Percentiles rank a stretch among this genome's conserved stretches.
These are phyloP conservation scores for Macrophomina pseudophaseolina DNA, from an alignment of 2,329 filamentous ascomycete genomes.

Conservation along the genomic window DNA sequence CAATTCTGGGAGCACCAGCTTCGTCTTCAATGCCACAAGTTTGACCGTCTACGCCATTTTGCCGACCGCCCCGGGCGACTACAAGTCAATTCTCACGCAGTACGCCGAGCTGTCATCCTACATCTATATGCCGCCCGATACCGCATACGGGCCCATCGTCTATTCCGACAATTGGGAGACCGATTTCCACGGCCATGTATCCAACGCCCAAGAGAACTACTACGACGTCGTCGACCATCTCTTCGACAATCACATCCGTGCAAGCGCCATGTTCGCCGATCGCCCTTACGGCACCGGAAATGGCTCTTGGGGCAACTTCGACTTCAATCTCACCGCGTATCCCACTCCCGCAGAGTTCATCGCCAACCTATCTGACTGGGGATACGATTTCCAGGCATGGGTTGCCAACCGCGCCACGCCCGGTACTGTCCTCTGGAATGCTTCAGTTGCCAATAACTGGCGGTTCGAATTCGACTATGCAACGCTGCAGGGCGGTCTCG, in stretches of 20 bases:
- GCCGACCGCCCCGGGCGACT: constrained; percentile 28
- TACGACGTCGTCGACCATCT: constrained; percentile 43
- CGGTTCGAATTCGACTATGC: constrained; percentile 34
- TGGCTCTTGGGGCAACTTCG: constrained; percentile 43
- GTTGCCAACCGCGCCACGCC: constrained; percentile 44
- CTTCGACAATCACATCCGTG: constrained; percentile 39
- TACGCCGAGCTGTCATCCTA: constrained; percentile 37
- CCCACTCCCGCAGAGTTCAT: constrained; percentile 40
- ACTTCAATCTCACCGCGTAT: constrained; percentile 43
- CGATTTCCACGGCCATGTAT: constrained; percentile 41
- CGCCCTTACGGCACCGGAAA: constrained; percentile 42
- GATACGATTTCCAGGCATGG: constrained; percentile 46
- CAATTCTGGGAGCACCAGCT: constrained; percentile 33
- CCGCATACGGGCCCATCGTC: constrained; percentile 42
- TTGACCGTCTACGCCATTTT: constrained; percentile 42
- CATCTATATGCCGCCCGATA: constrained; percentile 40
- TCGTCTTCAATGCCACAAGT: constrained; percentile 38
- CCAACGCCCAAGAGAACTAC: constrained; percentile 42
- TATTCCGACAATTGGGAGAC: constrained; percentile 43
- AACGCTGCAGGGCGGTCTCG: constrained; percentile 28
- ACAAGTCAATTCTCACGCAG: constrained; percentile 35
- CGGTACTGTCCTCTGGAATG: constrained; percentile 42
- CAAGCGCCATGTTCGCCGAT: constrained; percentile 42
- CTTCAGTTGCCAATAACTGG: constrained; percentile 37
- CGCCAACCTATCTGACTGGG: constrained; percentile 37